Evolutionary conservation across 176 grass and related monocot species (phyloP).

Genomic region (Otatea glauca): DNA sequence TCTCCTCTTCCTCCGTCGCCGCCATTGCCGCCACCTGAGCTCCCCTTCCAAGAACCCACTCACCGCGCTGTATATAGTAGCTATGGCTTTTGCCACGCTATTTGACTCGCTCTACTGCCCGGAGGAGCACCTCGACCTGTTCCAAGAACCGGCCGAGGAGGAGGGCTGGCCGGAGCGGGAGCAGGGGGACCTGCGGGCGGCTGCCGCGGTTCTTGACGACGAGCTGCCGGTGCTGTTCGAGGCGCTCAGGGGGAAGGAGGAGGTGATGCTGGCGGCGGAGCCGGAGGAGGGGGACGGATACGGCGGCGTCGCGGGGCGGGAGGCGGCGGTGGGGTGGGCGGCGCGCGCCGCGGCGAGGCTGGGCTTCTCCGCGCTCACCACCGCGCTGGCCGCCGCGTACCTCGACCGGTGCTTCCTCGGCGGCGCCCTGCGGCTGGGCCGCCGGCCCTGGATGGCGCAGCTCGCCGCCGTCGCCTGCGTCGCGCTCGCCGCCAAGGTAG

Average conservation of each 20-base stretch:
- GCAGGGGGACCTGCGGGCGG: not conserved
- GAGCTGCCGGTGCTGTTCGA: constrained; percentile 51
- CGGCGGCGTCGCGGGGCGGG: constrained; percentile 46
- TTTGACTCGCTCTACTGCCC: constrained; percentile 71
- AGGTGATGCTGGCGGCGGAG: not conserved
- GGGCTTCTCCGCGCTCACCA: constrained; percentile 73
- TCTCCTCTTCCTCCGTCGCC: constrained; percentile 40
- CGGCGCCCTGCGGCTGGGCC: constrained; percentile 52
- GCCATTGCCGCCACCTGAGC: constrained; percentile 19
- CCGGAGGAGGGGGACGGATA: constrained; percentile 9
- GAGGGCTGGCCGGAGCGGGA: not conserved
- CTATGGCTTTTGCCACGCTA: constrained; percentile 58
- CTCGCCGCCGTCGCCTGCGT: constrained; percentile 79
- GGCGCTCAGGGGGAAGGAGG: constrained; percentile 49
- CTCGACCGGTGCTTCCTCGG: constrained; percentile 81
- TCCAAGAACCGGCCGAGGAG: constrained; percentile 40
- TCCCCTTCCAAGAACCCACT: not conserved
- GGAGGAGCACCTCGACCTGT: constrained; percentile 68
- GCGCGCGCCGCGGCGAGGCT: constrained; percentile 40
- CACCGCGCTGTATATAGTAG: not conserved
- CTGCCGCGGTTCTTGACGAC: constrained; percentile 33
- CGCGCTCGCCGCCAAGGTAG: constrained; percentile 81
- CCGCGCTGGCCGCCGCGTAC: constrained; percentile 64
- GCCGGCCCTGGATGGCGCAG: constrained; percentile 69
- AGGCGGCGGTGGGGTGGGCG: constrained; percentile 63